Conservation (phyloP, 768 basidiomycete genomes). For the Mycena polygramma region DNA sequence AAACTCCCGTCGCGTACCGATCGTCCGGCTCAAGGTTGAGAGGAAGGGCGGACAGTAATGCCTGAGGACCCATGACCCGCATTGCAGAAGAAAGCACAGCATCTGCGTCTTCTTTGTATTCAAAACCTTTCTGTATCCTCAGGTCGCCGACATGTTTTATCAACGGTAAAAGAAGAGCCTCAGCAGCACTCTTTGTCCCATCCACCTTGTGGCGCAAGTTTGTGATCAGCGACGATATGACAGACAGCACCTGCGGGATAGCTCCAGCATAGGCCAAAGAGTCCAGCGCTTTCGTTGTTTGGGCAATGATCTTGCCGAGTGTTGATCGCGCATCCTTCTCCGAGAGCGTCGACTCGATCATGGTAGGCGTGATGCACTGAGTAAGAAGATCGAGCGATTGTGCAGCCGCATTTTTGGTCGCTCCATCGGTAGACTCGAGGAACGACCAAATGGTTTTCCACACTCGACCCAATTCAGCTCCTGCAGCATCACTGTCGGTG, state of each 20-base stretch:
- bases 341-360: constrained; percentile 66
- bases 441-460: constrained; percentile 86
- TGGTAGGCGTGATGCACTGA: constrained; percentile 76
- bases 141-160: constrained; percentile 81
- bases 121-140: constrained; percentile 84
- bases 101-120: constrained; percentile 92
- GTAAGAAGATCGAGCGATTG: constrained; percentile 73
- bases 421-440: constrained; percentile 75
- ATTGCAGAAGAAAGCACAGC: constrained; percentile 83
- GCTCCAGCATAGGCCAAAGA: constrained; percentile 80
- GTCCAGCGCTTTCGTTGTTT: constrained; percentile 76
- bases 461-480: constrained; percentile 68
- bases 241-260: constrained; percentile 83
- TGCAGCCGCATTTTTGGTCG: constrained; percentile 73
- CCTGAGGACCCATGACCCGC: constrained; percentile 87
- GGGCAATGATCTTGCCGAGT: constrained; percentile 73
- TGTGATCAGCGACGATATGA: constrained; percentile 77
- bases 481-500: constrained; percentile 62
- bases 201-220: constrained; percentile 67
- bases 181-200: constrained; percentile 67
- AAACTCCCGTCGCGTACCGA: constrained; percentile 62
- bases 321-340: constrained; percentile 65
- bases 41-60: constrained; percentile 80
- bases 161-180: constrained; percentile 76
- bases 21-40: constrained; percentile 88